Evolutionary conservation across 768 basidiomycete genomes (phyloP), one percentile per base, ranked within the genome.

Genomic region (Megacollybia marginata): DNA sequence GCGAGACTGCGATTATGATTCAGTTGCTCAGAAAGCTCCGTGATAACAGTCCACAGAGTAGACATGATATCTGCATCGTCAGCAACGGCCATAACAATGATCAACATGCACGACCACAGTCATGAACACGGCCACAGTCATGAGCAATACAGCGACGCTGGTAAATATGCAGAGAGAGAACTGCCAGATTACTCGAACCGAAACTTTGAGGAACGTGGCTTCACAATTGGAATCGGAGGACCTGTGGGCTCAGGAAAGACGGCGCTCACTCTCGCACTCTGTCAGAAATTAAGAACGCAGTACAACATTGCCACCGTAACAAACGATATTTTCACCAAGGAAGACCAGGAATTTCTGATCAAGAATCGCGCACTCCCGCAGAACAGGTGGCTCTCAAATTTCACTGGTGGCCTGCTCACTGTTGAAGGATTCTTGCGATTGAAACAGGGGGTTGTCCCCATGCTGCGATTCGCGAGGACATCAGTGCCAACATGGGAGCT

Each of bases 211-310:
- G 94, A 97, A 68, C 74, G 95, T 54, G 96, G 89, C 1, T 99
- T 97, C 69, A 98, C 95, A 0, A 73, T 99, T 52, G 95, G 95
- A n/a, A 97, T 98, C 49, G 95, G 95, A 60, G 94, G 94, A 0
- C 94, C 94, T 2, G 94, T 98, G n/a, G 94, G 94, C 9, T 96
- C 94, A 2, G 95, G 95, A 3, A 98, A 99, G 73, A 97, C 95
- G 0, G 95, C 95, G 0, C 68, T 97, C 55, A 89, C 92, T 2
- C 80, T 99, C 46, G 90, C 89, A 1, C 76, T 99, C 15, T 97
- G 95, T 69, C 78, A 83, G 62, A 76, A 72, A 42, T 70, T 98
- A 44, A 78, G 95, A 51, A 78, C 78, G 32, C 79, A 85, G 53
- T 90, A 88, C 64, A 99, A 99, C 63, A 91, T 99, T 44, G 94